These are phyloP conservation scores for Carex arenaria DNA, from an alignment of 202 grass and related monocot species.

Conservation along the genomic window DNA sequence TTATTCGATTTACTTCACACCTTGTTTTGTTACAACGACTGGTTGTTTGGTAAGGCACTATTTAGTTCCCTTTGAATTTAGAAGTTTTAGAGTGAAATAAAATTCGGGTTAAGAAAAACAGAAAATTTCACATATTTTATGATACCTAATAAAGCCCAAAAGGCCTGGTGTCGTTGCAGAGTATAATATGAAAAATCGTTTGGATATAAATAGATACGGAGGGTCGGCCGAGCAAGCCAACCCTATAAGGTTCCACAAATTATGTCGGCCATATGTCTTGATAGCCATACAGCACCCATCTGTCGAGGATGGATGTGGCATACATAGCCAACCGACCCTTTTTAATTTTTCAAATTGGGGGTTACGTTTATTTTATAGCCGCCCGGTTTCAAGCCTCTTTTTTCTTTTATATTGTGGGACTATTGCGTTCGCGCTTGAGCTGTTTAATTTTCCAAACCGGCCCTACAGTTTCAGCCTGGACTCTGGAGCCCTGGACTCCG, in stretches of 20 bases:
- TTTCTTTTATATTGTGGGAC: background rate
- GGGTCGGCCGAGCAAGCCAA: slow-evolving; percentile 73
- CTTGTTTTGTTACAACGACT: too few relatives aligned
- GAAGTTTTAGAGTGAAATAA: too few relatives aligned
- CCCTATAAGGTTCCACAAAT: slow-evolving; percentile 58
- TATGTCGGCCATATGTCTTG: slow-evolving; percentile 99
- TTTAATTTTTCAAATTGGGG: background rate
- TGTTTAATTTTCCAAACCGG: background rate
- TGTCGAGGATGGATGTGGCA: slow-evolving; percentile 63
- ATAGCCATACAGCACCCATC: slow-evolving; percentile 97
- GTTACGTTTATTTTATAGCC: background rate
- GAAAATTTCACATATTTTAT: too few relatives aligned
- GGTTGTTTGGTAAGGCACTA: too few relatives aligned
- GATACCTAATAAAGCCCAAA: background rate
- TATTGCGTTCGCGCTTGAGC: background rate
- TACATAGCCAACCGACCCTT: slow-evolving; percentile 62
- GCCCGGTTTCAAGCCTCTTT: background rate
- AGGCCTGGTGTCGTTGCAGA: too few relatives aligned
- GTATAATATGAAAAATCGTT: background rate
- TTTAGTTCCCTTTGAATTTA: too few relatives aligned
- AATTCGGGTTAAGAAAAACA: too few relatives aligned
- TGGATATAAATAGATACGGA: background rate
- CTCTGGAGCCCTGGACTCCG: too few relatives aligned
- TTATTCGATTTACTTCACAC: too few relatives aligned
- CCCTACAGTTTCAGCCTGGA: too few relatives aligned